These are phyloP conservation scores for Dionaea muscipula DNA, from an alignment of 179 eudicot genomes.

Conservation along the genomic window DNA sequence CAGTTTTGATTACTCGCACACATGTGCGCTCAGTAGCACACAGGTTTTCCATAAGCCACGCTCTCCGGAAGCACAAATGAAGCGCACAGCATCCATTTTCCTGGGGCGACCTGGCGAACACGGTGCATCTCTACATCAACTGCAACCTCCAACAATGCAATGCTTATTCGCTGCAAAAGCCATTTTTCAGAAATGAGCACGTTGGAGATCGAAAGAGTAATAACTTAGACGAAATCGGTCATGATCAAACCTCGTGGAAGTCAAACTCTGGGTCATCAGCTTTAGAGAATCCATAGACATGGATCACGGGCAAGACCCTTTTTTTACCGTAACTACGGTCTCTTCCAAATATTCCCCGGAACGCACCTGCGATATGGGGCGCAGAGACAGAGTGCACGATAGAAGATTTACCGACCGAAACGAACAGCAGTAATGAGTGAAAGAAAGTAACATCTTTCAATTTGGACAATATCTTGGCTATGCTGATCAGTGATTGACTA, in stretches of 20 bases:
- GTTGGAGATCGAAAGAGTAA: neutral
- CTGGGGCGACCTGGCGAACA: conserved; percentile 87
- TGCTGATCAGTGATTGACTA: neutral
- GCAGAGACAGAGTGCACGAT: neutral
- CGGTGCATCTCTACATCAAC: conserved; percentile 61
- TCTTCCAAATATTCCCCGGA: conserved; percentile 54
- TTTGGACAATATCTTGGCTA: neutral
- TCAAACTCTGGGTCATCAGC: conserved; percentile 89
- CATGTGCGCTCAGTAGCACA: neutral
- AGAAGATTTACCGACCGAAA: neutral
- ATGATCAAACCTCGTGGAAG: conserved; percentile 57
- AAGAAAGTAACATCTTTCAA: neutral
- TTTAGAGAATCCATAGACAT: conserved; percentile 86
- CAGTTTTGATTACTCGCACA: neutral
- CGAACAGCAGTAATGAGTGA: neutral
- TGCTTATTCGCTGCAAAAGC: conserved; percentile 52
- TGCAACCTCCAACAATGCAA: conserved; percentile 55
- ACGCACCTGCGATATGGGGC: conserved; percentile 37
- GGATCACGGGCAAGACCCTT: conserved; percentile 48
- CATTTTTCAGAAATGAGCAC: neutral
- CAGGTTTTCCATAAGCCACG: conserved; percentile 36
- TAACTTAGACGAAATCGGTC: neutral
- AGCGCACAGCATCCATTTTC: conserved; percentile 94
- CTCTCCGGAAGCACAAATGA: conserved; percentile 67
- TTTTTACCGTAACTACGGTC: conserved; percentile 17